These are phyloP conservation scores for Biscogniauxia mediterranea DNA, from an alignment of 2,329 filamentous ascomycete species.

Conservation along the genomic window DNA sequence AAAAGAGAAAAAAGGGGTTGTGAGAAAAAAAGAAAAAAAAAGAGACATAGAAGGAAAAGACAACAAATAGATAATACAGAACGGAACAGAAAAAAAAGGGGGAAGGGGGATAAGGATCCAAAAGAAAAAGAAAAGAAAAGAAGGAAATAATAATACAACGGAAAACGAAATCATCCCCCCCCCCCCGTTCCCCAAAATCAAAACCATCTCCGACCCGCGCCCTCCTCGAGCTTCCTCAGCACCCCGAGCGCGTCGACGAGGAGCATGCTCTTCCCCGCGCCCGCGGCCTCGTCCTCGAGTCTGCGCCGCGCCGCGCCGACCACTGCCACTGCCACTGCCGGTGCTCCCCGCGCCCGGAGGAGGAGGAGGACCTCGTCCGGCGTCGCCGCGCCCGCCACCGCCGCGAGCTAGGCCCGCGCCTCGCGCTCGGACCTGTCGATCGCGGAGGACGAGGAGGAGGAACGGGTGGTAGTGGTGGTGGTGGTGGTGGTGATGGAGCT, in stretches of 20 bases:
- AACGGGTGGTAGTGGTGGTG: slow-evolving; percentile 11
- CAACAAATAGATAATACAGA: slow-evolving; percentile 23
- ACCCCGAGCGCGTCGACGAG: slow-evolving; percentile 54
- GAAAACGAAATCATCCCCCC: slow-evolving; percentile 1
- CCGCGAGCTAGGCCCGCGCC: slow-evolving; percentile 34
- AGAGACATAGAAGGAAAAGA: slow-evolving; percentile 20
- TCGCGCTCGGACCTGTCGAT: slow-evolving; percentile 36
- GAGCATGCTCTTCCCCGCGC: slow-evolving; percentile 48
- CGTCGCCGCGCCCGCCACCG: slow-evolving; percentile 38
- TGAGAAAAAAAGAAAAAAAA: slow-evolving; percentile 16
- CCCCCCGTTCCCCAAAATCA: too few relatives aligned
- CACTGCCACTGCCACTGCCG: slow-evolving; percentile 39
- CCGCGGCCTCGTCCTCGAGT: slow-evolving; percentile 50
- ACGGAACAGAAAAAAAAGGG: slow-evolving; percentile 13
- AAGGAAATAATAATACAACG: slow-evolving; percentile 6
- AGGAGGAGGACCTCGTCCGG: slow-evolving; percentile 41
- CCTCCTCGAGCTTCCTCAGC: slow-evolving; percentile 50
- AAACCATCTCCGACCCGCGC: slow-evolving; percentile 42
- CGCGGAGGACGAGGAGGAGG: slow-evolving; percentile 23
- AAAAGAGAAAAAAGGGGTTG: slow-evolving; percentile 22
- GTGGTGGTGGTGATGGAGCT: not conserved
- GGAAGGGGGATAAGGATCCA: slow-evolving; percentile 6
- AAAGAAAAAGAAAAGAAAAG: slow-evolving; percentile 1
- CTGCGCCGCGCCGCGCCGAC: slow-evolving; percentile 47
- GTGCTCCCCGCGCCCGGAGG: slow-evolving; percentile 37